Conservation (phyloP, 352 stramenopile species). For the Pythium pectinolyticum region DNA sequence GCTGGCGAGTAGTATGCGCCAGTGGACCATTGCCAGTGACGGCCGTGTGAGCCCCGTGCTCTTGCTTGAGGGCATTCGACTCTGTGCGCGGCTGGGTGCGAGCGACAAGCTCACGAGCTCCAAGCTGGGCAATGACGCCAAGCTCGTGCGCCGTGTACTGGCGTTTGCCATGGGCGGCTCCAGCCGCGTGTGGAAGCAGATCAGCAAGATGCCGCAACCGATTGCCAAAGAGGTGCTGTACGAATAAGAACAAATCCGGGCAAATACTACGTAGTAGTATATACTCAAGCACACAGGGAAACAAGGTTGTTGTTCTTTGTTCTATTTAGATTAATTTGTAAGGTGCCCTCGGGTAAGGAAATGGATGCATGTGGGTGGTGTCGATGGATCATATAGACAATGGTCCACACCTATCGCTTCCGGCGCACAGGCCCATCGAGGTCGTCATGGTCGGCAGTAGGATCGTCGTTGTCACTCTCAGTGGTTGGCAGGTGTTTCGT, state of each 20-base stretch:
- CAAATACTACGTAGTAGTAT: too few relatives aligned
- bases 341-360: too few relatives aligned
- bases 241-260: neutral
- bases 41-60: constrained; percentile 38
- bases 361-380: too few relatives aligned
- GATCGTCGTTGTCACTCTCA: constrained; percentile 4
- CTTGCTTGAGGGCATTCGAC: constrained; percentile 47
- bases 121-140: constrained; percentile 25
- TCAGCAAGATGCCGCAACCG: constrained; percentile 38
- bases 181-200: constrained; percentile 67
- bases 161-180: constrained; percentile 63
- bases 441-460: neutral
- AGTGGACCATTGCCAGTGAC: constrained; percentile 45
- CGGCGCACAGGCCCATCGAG: neutral
- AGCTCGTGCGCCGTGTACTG: constrained; percentile 57
- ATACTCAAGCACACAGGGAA: too few relatives aligned
- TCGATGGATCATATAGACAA: too few relatives aligned
- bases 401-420: neutral
- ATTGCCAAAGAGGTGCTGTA: constrained; percentile 56
- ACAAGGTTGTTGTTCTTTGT: too few relatives aligned
- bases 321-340: constrained; percentile 13
- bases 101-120: constrained; percentile 27
- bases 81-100: constrained; percentile 56
- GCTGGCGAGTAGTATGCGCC: constrained; percentile 45
- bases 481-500: neutral